Evolutionary conservation across 2,329 filamentous ascomycete species (phyloP), one percentile per base, ranked within the genome.

Genomic region (Exophiala sp.): DNA sequence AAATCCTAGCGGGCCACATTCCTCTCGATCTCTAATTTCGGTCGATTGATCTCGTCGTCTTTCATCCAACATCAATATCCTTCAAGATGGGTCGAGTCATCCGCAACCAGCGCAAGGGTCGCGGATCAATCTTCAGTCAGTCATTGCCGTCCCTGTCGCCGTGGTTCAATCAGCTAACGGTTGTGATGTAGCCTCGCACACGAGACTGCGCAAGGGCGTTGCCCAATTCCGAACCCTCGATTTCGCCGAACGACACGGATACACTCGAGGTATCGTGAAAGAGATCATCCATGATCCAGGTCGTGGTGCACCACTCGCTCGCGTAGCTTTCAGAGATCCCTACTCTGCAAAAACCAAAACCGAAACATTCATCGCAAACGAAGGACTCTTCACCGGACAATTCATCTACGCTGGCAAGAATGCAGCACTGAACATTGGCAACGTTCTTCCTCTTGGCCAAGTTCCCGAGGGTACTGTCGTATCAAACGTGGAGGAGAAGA

Each of bases 371-470:
- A 99, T 99, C 75, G 94, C 94, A 79, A 99, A 97, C 82, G 94
- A 97, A 84, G 94, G 94, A 82, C 96, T 97, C 91, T 99, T 97
- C 89, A 96, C 94, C 67, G 94, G 94, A 76, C 94, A 99, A 80
- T 99, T 99, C 85, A 91, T 99, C 87, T 99, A 99, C 81, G 94
- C 92, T 75, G 94, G 94, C 76, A 99, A 99, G 90, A 94, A 96
- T 81, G 94, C 94, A 71, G 83, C 87, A 66, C 85, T 99, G 73
- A 97, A 89, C 72, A 87, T 99, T 77, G 94, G 94, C 78, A 99
- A 99, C 85, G 80, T 99, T 74, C 89, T 99, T 63, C 94, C 94
- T 65, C 86, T 99, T 68, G 84, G 85, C 74, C 90, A 89, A 73
- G 88, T 97, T 75, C 94, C 94, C 67, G 94, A 99, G 84, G 94